Evolutionary conservation across 768 basidiomycete species (phyloP).

Genomic region (Trametes meyenii): DNA sequence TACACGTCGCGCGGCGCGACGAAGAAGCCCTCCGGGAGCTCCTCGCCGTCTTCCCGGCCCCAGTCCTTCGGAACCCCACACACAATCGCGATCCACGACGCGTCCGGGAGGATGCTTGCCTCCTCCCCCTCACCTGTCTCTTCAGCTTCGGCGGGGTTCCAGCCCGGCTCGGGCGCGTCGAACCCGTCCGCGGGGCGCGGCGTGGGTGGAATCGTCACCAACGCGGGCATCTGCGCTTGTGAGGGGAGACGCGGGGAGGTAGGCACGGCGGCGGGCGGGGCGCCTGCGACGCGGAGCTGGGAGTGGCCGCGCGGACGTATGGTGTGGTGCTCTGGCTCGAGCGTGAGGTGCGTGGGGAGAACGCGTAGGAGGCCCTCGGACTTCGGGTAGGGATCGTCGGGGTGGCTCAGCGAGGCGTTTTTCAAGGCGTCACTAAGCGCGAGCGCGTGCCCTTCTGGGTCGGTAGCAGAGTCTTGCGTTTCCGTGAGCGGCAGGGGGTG

Average conservation of each 20-base stretch:
- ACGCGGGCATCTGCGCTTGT: constrained; percentile 22
- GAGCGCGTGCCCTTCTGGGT: constrained; percentile 16
- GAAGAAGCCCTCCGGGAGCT: constrained; percentile 69
- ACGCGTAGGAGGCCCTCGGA: neutral
- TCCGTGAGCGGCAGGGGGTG: constrained; percentile 3
- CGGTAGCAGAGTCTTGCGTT: constrained; percentile 2
- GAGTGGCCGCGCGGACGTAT: constrained; percentile 13
- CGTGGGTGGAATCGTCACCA: constrained; percentile 41
- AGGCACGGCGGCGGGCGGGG: constrained; percentile 29
- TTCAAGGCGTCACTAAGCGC: constrained; percentile 26
- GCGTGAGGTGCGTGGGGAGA: neutral
- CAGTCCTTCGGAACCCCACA: constrained; percentile 66
- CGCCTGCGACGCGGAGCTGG: constrained; percentile 29
- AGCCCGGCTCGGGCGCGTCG: neutral
- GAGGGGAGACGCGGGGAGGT: constrained; percentile 24
- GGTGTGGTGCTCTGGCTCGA: neutral
- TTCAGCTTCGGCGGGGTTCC: neutral
- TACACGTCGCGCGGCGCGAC: constrained; percentile 78
- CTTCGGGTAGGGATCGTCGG: neutral
- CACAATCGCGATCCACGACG: constrained; percentile 77
- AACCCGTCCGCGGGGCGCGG: constrained; percentile 29
- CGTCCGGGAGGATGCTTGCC: constrained; percentile 59
- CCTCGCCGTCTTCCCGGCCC: constrained; percentile 36
- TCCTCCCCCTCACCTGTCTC: constrained; percentile 29
- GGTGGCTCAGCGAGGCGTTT: neutral